Percentiles rank a stretch among this genome's conserved stretches.
These are phyloP conservation scores for Komagataella mondaviorum DNA, from an alignment of 805 yeast genomes.

Conservation along the genomic window DNA sequence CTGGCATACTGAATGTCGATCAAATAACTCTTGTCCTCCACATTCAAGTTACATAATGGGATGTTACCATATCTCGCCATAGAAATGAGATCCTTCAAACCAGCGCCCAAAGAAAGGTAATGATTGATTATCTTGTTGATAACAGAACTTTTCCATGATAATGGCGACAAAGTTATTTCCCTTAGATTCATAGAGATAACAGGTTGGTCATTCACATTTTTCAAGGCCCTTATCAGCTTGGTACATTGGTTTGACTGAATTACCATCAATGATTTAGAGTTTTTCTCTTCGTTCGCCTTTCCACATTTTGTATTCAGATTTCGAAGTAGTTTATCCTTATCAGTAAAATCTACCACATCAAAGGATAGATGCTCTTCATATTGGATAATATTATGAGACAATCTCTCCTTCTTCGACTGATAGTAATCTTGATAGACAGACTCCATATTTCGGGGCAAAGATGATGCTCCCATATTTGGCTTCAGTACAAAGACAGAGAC, in stretches of 20 bases:
- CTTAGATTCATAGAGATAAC: constrained; percentile 44
- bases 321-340: constrained; percentile 38
- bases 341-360: constrained; percentile 40
- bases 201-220: constrained; percentile 43
- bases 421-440: constrained; percentile 43
- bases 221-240: constrained; percentile 31
- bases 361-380: constrained; percentile 41
- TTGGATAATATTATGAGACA: constrained; percentile 32
- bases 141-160: constrained; percentile 70
- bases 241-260: constrained; percentile 58
- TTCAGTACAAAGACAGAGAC: constrained; percentile 47
- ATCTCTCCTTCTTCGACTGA: constrained; percentile 28
- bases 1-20: constrained; percentile 86
- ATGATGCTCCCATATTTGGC: constrained; percentile 58
- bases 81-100: constrained; percentile 54
- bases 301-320: constrained; percentile 40
- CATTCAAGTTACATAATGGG: constrained; percentile 75
- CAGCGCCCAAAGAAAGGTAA: constrained; percentile 56
- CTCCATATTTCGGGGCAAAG: constrained; percentile 39
- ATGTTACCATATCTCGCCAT: constrained; percentile 63
- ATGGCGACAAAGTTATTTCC: constrained; percentile 51
- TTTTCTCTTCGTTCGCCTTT: constrained; percentile 49
- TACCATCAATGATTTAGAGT: constrained; percentile 49
- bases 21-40: constrained; percentile 64
- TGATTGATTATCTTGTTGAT: constrained; percentile 56